Percentiles rank a stretch among this genome's conserved stretches.
These are phyloP conservation scores for Penicillium simplicissimum DNA, from an alignment of 495 filamentous ascomycete genomes.

Conservation along the genomic window DNA sequence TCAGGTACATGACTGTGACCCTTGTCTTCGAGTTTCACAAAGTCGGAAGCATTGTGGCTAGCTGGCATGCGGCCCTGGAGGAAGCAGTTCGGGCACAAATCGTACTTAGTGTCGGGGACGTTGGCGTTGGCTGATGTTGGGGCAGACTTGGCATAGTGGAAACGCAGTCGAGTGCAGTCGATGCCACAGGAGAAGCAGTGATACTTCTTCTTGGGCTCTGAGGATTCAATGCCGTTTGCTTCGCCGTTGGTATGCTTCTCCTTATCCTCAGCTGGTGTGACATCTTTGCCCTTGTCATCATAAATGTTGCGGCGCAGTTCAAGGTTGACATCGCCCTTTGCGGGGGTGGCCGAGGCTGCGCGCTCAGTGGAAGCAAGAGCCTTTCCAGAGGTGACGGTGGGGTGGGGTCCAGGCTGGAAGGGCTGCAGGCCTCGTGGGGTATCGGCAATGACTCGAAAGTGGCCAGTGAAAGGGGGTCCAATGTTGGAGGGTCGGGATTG, in stretches of 20 bases:
- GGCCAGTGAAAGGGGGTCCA: slow-evolving; percentile 93
- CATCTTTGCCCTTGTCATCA: slow-evolving; percentile 85
- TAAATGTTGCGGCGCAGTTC: slow-evolving; percentile 94
- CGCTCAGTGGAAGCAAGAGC: slow-evolving; percentile 70
- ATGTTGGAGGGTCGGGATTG: slow-evolving; percentile 94
- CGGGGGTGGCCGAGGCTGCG: slow-evolving; percentile 67
- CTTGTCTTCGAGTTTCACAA: slow-evolving; percentile 85
- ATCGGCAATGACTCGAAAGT: slow-evolving; percentile 92
- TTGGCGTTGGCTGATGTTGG: slow-evolving; percentile 57
- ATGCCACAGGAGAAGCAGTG: slow-evolving; percentile 89
- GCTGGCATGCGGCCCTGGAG: slow-evolving; percentile 75
- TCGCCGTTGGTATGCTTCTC: slow-evolving; percentile 79
- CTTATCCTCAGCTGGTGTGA: slow-evolving; percentile 59
- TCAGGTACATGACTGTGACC: slow-evolving; percentile 71
- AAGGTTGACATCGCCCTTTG: slow-evolving; percentile 80
- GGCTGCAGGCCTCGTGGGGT: slow-evolving; percentile 93
- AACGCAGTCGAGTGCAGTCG: slow-evolving; percentile 89
- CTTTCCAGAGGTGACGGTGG: slow-evolving; percentile 71
- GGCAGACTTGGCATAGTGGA: slow-evolving; percentile 72
- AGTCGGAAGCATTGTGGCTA: slow-evolving; percentile 70
- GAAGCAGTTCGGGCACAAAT: slow-evolving; percentile 88
- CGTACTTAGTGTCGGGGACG: slow-evolving; percentile 67
- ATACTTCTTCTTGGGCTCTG: slow-evolving; percentile 66
- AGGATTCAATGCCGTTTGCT: slow-evolving; percentile 61
- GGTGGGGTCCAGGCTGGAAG: slow-evolving; percentile 84